Conservation (phyloP, 2,329 filamentous ascomycete genomes). For the Tolypocladium paradoxum region DNA sequence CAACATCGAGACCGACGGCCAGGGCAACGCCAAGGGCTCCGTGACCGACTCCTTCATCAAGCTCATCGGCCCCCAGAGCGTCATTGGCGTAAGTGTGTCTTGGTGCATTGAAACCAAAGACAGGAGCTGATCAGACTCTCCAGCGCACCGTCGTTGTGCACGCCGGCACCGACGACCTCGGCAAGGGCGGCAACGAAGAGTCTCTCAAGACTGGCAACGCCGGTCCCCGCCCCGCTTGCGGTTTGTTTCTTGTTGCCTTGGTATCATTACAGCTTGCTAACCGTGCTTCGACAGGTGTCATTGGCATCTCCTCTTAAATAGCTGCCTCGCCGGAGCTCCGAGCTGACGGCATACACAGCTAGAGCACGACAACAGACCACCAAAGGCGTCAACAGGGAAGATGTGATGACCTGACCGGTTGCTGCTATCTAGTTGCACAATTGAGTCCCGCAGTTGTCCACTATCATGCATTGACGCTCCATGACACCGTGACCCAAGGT, state of each 20-base stretch:
- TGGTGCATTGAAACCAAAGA: neutral
- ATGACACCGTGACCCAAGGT: neutral
- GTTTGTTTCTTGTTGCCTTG: too few species aligned
- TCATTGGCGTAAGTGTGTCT: constrained; percentile 69
- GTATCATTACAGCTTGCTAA: too few species aligned
- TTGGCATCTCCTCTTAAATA: constrained; percentile 68
- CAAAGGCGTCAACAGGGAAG: neutral
- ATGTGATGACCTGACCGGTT: neutral
- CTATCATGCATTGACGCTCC: neutral
- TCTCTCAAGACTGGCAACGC: constrained; percentile 98
- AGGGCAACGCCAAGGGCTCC: constrained; percentile 81
- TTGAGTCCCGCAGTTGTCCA: neutral
- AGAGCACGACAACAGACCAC: neutral
- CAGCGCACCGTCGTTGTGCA: constrained; percentile 93
- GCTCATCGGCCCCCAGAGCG: constrained; percentile 90
- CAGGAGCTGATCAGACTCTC: constrained; percentile 1
- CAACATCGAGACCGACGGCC: constrained; percentile 89
- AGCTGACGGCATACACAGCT: neutral
- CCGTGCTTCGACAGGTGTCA: constrained; percentile 51
- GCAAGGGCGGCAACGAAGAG: constrained; percentile 83
- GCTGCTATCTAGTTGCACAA: neutral
- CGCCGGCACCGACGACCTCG: constrained; percentile 91
- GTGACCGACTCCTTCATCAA: constrained; percentile 76
- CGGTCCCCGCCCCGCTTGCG: constrained; percentile 85
- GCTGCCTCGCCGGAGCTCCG: neutral